Evolutionary conservation across 1,139 yeast species (phyloP), one percentile per base, ranked within the genome.

Genomic region (Geotrichum macrosporum): DNA sequence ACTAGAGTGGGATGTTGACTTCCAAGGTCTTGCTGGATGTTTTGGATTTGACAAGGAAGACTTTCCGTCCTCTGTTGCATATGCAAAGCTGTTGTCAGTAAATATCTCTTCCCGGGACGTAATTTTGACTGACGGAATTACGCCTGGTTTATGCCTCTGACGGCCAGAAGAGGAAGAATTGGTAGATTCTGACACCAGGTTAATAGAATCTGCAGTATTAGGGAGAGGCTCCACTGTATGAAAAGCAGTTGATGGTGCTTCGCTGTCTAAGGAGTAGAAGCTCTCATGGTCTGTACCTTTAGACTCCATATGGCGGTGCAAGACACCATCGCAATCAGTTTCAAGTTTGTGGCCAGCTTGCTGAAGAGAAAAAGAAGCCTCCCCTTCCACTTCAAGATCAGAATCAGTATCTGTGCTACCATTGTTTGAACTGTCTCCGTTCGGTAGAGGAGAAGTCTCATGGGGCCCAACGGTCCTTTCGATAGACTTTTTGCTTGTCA

Each of bases 81-180:
- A 24, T 13, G 27, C 34, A 20, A 34, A 41, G 15, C 30, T 13
- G 38, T 41, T 34, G 20, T 18, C 34, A 5, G 19, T 32, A n/a
- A 24, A 27, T 3, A 41, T 41, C 20, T 41, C 44, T 18, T 41
- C 44, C 5, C 39, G 44, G 18, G 21, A 20, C 15, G 34, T 9
- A 5, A 41, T 41, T 22, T 41, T 41, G 2, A 41, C 16, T 8
- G 34, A 31, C 12, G 44, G 19, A 13, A 41, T 41, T n/a, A 13
- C 26, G 39, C 39, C 39, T 26, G 18, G 34, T 32, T 5, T 33
- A 32, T 34, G 39, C 20, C 5, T 33, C 12, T 19, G 38, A 4
- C 44, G 39, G 26, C n/a, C 27, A 27, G 29, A 15, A 4, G 30
- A 8, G 35, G 18, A 13, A 3, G 6, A 24, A 9, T 26, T 27